Evolutionary conservation across 495 filamentous ascomycete genomes (phyloP).

Genomic region (Penicillium arizonense): DNA sequence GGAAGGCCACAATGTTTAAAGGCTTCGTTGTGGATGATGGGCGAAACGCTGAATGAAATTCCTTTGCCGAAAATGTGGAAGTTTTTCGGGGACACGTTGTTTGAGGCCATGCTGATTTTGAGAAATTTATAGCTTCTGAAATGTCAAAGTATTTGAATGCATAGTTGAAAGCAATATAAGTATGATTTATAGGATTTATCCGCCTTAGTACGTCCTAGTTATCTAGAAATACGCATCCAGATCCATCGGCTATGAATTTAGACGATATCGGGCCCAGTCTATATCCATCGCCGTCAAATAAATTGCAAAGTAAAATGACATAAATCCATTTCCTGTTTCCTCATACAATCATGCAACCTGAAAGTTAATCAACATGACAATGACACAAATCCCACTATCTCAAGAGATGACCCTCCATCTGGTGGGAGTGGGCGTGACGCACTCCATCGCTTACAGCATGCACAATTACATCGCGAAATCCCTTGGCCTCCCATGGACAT

Average conservation of each 20-base stretch:
- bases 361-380: neutral
- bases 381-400: neutral
- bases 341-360: neutral
- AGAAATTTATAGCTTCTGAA: too few species aligned
- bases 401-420: constrained; percentile 31
- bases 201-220: too few species aligned
- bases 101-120: neutral
- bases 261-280: neutral
- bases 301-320: neutral
- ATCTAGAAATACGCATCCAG: neutral
- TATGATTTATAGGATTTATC: too few species aligned
- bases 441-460: constrained; percentile 43
- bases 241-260: constrained; percentile 1
- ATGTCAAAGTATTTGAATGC: too few species aligned
- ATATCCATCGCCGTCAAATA: neutral
- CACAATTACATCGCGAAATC: constrained; percentile 42
- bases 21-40: constrained; percentile 68
- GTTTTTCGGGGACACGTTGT: neutral
- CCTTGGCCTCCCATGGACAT: constrained; percentile 37
- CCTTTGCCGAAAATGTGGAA: constrained; percentile 62
- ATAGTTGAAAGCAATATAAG: too few species aligned
- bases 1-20: constrained; percentile 62
- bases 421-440: constrained; percentile 39
- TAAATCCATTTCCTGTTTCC: neutral
- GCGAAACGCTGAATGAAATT: constrained; percentile 65